Evolutionary conservation across 148 eudicot species (phyloP).

Genomic region (Fagopyrum homotropicum): DNA sequence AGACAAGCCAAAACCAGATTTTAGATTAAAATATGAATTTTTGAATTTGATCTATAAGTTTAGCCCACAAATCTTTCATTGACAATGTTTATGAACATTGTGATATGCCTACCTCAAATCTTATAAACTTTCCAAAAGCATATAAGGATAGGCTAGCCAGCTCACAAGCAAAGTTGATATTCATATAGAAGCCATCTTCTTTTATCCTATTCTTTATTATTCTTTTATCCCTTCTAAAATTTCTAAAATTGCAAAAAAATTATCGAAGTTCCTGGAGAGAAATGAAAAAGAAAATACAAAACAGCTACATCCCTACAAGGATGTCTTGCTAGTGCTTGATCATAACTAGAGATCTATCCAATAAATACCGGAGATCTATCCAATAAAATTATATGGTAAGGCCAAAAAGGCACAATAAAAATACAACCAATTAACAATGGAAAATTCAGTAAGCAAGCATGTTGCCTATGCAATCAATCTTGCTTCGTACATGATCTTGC

Average conservation of each 20-base stretch:
- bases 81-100: neutral
- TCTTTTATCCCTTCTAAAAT: neutral
- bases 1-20: constrained; percentile 7
- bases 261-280: neutral
- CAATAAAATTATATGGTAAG: neutral
- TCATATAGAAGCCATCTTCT: neutral
- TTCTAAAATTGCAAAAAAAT: neutral
- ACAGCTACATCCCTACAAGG: neutral
- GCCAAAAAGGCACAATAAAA: neutral
- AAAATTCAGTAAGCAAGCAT: neutral
- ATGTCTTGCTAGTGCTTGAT: neutral
- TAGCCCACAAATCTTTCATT: neutral
- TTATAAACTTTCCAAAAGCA: neutral
- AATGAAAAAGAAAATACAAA: neutral
- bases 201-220: neutral
- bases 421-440: neutral
- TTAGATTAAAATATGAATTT: neutral
- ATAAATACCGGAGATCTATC: neutral
- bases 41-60: neutral
- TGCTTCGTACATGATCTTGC: neutral
- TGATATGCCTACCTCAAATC: neutral
- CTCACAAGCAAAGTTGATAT: neutral
- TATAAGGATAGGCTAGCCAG: neutral
- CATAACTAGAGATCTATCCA: neutral
- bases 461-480: neutral